Percentiles rank a stretch among this genome's conserved stretches.
Evolutionary conservation across 305 asterid species (phyloP).

Genomic region (Fraxinus baroniana): DNA sequence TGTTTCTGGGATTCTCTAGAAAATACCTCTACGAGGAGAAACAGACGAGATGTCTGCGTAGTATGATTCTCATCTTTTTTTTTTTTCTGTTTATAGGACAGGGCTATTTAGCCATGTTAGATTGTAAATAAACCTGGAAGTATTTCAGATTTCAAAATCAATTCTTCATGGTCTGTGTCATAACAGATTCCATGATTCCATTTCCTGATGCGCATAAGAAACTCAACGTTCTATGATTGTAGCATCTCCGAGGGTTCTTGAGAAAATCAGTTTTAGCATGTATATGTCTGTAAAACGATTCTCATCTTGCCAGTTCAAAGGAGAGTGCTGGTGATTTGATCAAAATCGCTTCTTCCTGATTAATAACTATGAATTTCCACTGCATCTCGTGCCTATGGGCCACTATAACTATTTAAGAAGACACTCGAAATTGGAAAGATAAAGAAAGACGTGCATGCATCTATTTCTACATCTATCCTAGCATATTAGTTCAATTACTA

Average conservation of each 20-base stretch:
- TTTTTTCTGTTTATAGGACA: conserved; percentile 15
- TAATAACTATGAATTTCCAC: neutral
- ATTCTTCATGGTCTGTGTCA: neutral
- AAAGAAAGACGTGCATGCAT: neutral
- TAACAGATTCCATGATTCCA: neutral
- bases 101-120: conserved; percentile 4
- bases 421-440: neutral
- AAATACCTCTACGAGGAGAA: neutral
- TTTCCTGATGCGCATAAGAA: neutral
- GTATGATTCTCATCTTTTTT: neutral
- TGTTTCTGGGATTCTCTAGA: neutral
- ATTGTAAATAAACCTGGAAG: conserved; percentile 20
- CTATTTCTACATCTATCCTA: neutral
- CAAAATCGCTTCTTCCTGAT: neutral
- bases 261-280: neutral
- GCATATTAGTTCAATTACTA: neutral
- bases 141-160: conserved; percentile 11
- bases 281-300: neutral
- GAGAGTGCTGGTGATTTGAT: neutral
- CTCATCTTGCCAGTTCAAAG: neutral
- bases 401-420: neutral
- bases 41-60: neutral
- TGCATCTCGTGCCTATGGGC: neutral
- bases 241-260: neutral
- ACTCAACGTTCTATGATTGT: neutral